Conservation (phyloP, 306 rosid genomes). For the Mucuna pruriens region DNA sequence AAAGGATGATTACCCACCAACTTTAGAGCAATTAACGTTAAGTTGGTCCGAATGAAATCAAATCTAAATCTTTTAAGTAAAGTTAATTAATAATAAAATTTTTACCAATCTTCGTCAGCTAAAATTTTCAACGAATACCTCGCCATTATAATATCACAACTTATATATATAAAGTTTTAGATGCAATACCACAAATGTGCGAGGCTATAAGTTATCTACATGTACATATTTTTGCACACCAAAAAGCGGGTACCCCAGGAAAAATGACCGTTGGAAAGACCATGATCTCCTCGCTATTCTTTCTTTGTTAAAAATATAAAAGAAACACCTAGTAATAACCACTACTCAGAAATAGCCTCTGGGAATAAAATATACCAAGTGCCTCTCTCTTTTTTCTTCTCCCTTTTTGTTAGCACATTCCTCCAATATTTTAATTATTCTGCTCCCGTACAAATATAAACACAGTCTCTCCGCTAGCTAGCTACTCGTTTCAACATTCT, state of each 20-base stretch:
- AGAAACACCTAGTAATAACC: not conserved
- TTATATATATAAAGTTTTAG: too few species aligned
- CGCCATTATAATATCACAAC: too few species aligned
- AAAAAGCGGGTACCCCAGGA: not conserved
- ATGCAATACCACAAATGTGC: too few species aligned
- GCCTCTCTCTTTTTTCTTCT: not conserved
- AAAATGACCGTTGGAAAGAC: constrained; percentile 66
- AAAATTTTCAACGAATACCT: too few species aligned
- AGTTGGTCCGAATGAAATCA: too few species aligned
- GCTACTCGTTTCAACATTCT: constrained; percentile 18
- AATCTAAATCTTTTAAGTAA: too few species aligned
- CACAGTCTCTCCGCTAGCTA: not conserved
- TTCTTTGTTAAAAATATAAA: not conserved
- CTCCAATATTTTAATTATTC: constrained; percentile 14
- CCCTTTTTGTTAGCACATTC: constrained; percentile 12
- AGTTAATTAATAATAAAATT: too few species aligned
- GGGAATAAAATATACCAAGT: constrained; percentile 37
- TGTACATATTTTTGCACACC: constrained; percentile 24
- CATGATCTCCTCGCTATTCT: not conserved
- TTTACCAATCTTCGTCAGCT: too few species aligned
- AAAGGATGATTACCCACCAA: constrained; percentile 41
- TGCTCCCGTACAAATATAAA: constrained; percentile 4
- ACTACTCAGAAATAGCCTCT: not conserved
- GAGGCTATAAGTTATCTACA: not conserved
- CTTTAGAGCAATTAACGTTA: too few species aligned